Percentiles rank a stretch among this genome's conserved stretches.
These are phyloP conservation scores for Paramecium octaurelia DNA, from an alignment of 73 alveolate genomes.

Conservation along the genomic window DNA sequence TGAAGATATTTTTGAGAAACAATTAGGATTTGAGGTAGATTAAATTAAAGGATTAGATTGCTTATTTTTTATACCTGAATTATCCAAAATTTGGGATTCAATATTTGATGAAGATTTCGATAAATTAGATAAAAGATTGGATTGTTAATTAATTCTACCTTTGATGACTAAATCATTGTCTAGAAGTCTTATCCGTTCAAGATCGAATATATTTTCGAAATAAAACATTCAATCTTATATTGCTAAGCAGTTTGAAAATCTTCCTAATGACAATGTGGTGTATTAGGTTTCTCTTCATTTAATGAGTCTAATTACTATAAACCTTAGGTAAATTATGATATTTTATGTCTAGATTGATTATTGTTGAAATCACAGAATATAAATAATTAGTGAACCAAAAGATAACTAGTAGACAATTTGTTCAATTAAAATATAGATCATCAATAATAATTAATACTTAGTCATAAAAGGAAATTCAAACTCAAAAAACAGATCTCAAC, in stretches of 20 bases:
- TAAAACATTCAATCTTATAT: background rate
- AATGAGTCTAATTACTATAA: background rate
- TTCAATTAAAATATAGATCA: background rate
- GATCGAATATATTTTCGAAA: background rate
- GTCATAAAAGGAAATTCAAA: background rate
- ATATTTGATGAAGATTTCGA: slow-evolving; percentile 27
- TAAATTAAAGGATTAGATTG: slow-evolving; percentile 27
- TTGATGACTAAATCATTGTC: background rate
- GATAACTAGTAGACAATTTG: background rate
- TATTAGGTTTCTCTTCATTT: background rate
- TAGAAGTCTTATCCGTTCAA: background rate
- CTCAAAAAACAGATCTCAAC: background rate
- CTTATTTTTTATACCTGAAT: background rate
- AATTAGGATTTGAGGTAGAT: background rate
- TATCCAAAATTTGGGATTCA: background rate
- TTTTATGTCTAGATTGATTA: background rate
- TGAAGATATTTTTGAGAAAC: background rate
- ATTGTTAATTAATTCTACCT: background rate
- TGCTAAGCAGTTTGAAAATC: background rate
- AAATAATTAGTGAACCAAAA: background rate
- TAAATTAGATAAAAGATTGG: background rate
- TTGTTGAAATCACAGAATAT: background rate
- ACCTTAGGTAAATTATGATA: background rate
- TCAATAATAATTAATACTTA: background rate
- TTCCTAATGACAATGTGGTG: background rate